A percentile compares a stretch with the other conserved stretches of the same genome.
Conservation (phyloP, 2,329 filamentous ascomycete species). For the Chaetomium olivaceum region DNA sequence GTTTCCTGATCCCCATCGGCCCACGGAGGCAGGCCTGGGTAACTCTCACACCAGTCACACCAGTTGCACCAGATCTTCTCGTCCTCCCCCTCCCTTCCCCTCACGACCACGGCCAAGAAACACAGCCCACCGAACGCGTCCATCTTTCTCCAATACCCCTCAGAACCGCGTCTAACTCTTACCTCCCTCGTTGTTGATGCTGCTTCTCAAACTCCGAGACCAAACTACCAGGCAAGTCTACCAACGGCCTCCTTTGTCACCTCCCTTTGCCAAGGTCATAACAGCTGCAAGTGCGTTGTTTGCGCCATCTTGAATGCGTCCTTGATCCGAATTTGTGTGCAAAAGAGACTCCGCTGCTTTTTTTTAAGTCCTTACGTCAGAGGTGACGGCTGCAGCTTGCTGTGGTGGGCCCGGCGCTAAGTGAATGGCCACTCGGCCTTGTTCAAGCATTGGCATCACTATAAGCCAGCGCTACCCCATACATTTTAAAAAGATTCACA, state of each 20-base stretch:
- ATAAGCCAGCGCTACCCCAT: background rate
- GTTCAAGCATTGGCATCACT: background rate
- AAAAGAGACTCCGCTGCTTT: conserved; percentile 19
- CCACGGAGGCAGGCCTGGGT: background rate
- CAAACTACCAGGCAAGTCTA: background rate
- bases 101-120: background rate
- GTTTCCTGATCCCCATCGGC: conserved; percentile 19
- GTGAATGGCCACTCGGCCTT: background rate
- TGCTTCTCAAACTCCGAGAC: background rate
- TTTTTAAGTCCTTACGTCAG: conserved; percentile 24
- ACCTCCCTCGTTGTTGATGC: background rate
- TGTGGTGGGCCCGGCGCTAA: conserved; percentile 12
- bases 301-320: background rate
- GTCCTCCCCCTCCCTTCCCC: background rate
- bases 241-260: background rate
- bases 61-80: background rate
- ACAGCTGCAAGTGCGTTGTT: conserved; percentile 4
- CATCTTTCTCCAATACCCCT: background rate
- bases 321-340: conserved; percentile 3
- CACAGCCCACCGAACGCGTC: background rate
- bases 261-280: background rate
- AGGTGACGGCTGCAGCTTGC: conserved; percentile 17
- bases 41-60: conserved; percentile 7
- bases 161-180: background rate
- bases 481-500: background rate